Evolutionary conservation across 2,329 filamentous ascomycete genomes (phyloP).

Genomic region (Chrysoporthe cubensis): DNA sequence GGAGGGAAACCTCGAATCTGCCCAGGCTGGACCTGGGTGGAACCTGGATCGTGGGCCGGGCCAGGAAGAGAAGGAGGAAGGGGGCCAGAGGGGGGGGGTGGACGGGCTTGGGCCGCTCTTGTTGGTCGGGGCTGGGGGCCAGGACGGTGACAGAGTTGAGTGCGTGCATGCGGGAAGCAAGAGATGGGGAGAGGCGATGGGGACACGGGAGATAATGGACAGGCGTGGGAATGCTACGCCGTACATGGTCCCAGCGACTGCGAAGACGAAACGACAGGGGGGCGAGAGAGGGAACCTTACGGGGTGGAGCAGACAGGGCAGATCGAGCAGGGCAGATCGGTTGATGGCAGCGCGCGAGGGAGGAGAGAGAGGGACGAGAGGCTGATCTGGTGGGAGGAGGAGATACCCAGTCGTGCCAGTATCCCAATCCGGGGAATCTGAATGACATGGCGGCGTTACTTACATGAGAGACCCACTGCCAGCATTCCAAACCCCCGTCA

Average conservation of each 20-base stretch:
- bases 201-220: background rate
- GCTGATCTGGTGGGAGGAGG: background rate
- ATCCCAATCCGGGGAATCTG: background rate
- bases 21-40: background rate
- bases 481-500: constrained; percentile 12
- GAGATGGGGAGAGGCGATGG: background rate
- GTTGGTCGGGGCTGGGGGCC: constrained; percentile 2
- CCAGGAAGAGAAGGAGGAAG: constrained; percentile 18
- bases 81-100: background rate
- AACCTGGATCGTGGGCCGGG: constrained; percentile 10
- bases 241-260: too few species aligned
- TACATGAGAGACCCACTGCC: constrained; percentile 9
- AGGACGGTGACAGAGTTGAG: constrained; percentile 1
- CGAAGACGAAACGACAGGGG: constrained; percentile 1
- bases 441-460: constrained; percentile 9
- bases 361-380: background rate
- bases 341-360: background rate
- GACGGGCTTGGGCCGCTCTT: background rate
- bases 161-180: background rate
- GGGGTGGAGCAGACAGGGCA: background rate
- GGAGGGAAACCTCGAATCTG: constrained; percentile 8
- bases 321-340: constrained; percentile 4
- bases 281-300: background rate
- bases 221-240: background rate
- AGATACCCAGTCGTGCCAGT: too few species aligned